A percentile compares a stretch with the other conserved stretches of the same genome.
Conservation (phyloP, 768 basidiomycete species). For the Dendrothele bispora region DNA sequence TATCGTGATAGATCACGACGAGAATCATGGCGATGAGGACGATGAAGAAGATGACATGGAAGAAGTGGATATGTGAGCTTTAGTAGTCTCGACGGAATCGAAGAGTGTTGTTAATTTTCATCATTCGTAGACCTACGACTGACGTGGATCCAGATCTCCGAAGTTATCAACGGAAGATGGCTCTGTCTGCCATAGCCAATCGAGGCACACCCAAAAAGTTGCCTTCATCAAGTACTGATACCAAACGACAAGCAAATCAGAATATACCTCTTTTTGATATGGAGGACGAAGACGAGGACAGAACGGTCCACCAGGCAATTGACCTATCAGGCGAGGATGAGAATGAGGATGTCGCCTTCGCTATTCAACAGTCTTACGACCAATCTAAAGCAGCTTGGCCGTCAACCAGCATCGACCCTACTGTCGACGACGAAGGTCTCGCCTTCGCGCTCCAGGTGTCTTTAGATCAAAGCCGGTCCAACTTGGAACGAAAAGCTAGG, state of each 20-base stretch:
- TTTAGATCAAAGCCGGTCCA: no score
- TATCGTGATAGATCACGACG: conserved; percentile 80
- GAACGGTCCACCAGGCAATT: conserved; percentile 15
- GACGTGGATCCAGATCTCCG: conserved; percentile 61
- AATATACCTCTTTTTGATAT: conserved; percentile 56
- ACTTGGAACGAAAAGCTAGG: no score
- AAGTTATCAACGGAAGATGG: conserved; percentile 60
- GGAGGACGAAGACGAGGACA: conserved; percentile 45
- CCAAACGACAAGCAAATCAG: conserved; percentile 32
- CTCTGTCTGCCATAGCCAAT: conserved; percentile 56
- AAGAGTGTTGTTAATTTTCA: conserved; percentile 3
- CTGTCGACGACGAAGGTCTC: conserved; percentile 4
- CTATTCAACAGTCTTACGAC: conserved; percentile 63
- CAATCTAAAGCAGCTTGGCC: conserved; percentile 14
- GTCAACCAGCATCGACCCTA: not conserved
- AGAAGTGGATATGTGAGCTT: conserved; percentile 67
- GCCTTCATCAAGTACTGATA: conserved; percentile 27
- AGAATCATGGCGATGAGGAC: conserved; percentile 28
- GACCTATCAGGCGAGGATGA: conserved; percentile 32
- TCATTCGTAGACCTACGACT: conserved; percentile 31
- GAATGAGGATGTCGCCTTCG: conserved; percentile 54
- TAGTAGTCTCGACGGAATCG: not conserved
- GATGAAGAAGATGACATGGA: conserved; percentile 74
- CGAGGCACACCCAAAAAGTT: conserved; percentile 44
- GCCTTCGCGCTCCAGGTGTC: no score